Evolutionary conservation across 768 basidiomycete species (phyloP).

Genomic region (Mycena floridula): DNA sequence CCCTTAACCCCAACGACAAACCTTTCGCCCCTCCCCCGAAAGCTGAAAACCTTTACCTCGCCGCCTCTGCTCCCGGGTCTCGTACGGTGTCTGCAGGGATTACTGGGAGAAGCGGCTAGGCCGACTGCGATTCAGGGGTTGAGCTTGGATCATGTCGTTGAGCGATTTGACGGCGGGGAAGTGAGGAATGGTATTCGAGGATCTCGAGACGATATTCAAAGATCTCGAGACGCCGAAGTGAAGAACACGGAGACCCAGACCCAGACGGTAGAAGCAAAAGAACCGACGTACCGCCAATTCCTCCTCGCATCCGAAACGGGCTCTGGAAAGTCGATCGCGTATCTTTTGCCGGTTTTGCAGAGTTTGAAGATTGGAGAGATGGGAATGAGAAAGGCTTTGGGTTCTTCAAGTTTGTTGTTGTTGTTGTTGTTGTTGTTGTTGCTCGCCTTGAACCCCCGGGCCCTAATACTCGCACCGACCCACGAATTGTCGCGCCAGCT

Average conservation of each 20-base stretch:
- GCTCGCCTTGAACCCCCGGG: background rate
- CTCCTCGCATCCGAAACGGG: conserved; percentile 88
- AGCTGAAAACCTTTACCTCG: conserved; percentile 43
- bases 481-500: too few species aligned
- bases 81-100: conserved; percentile 45
- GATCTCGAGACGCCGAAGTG: too few species aligned
- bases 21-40: background rate
- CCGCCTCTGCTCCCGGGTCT: conserved; percentile 69
- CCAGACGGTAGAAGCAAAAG: too few species aligned
- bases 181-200: background rate
- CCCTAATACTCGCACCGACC: conserved; percentile 48
- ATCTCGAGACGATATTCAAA: too few species aligned
- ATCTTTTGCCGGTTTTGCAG: conserved; percentile 80
- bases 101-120: conserved; percentile 46
- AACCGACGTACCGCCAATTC: too few species aligned
- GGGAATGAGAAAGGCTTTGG: background rate
- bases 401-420: too few species aligned
- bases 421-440: too few species aligned
- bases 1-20: too few species aligned
- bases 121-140: conserved; percentile 82
- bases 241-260: too few species aligned
- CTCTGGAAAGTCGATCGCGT: conserved; percentile 88
- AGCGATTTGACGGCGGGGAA: conserved; percentile 4
- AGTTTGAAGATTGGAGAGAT: conserved; percentile 64
- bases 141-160: conserved; percentile 59